Evolutionary conservation across 495 filamentous ascomycete genomes (phyloP).

Genomic region (Ramalina intermedia): DNA sequence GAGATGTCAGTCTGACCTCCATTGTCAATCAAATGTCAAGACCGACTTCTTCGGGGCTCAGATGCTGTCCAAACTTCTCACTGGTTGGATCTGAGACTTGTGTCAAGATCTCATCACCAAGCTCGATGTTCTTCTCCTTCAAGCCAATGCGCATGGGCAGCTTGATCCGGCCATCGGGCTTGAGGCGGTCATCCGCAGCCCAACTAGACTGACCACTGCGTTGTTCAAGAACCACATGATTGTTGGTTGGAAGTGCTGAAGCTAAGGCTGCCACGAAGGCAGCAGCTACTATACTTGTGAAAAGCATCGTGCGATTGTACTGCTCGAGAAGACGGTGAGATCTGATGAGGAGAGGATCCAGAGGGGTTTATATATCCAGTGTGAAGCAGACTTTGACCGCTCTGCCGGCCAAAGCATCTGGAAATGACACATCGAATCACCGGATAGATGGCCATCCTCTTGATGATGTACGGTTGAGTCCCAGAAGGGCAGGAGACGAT

Average conservation of each 20-base stretch:
- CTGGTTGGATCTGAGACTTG: constrained; percentile 33
- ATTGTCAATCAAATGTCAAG: too few species aligned
- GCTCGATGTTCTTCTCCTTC: constrained; percentile 37
- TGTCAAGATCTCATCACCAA: constrained; percentile 37
- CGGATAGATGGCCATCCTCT: too few species aligned
- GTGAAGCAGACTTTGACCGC: too few species aligned
- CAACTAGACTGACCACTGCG: constrained; percentile 21
- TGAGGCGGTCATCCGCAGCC: constrained; percentile 19
- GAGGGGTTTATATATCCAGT: too few species aligned
- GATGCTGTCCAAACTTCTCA: constrained; percentile 37
- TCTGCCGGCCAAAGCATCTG: too few species aligned
- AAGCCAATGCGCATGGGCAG: constrained; percentile 42
- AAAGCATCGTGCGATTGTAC: neutral
- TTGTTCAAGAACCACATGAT: constrained; percentile 29
- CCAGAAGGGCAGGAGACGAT: too few species aligned
- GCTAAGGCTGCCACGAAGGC: neutral
- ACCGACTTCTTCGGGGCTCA: constrained; percentile 21
- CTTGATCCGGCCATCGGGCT: constrained; percentile 15
- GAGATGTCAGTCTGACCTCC: neutral
- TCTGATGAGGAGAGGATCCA: too few species aligned
- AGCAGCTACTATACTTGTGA: neutral
- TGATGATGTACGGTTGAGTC: too few species aligned
- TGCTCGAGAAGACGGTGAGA: too few species aligned
- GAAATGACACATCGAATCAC: too few species aligned
- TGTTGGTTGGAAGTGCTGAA: constrained; percentile 11